Base-by-base conservation (phyloP, 495 filamentous ascomycete genomes). In the Cercophora samala region DNA sequence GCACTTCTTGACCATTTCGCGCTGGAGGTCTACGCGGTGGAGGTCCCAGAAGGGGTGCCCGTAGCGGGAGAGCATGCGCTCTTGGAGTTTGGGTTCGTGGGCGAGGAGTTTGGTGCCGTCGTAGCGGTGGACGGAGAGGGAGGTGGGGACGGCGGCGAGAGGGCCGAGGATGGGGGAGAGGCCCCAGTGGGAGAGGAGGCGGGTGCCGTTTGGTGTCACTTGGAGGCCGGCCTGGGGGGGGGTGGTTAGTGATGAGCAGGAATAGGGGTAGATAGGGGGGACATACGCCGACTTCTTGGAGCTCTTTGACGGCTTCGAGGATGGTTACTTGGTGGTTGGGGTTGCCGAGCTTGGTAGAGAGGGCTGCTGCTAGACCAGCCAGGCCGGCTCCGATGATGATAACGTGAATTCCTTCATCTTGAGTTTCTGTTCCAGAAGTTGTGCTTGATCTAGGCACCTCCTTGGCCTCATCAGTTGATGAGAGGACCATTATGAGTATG, bases 61-160 rank as follows among this genome's bases (percentile, higher is more conserved):
- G 66, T 86, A 86, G 21, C 75, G 78, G 17, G 78, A 70, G 23
- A 74, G 69, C 32, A 81, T 75, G 21, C 77, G 74, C 54, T 75
- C 71, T 65, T 85, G 75, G 58, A 87, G 84, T 15, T 70, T 42
- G 1, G 78, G 76, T 46, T 86, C 83, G 66, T 83, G 81, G 0
- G 84, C 83, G 21, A 89, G 81, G 8, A 86, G 71, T 15, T 75
- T 66, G 19, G 83, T 84, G 70, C 83, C 85, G 29, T 83, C 80
- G 70, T 86, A 88, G 5, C 85, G 83, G 69, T 84, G 85, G 56
- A 90, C 83, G 1, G 85, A 83, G 46, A 89, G 77, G 25, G 80
- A 75, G 1, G 77, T 78, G 0, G 87, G 87, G 62, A 82, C 77
- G 0, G 84, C 82, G 15, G 85, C 85, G 22, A 78, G 72, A 21